These are phyloP conservation scores for Aleurites moluccanus DNA, from an alignment of 441 rosid genomes.

Conservation along the genomic window DNA sequence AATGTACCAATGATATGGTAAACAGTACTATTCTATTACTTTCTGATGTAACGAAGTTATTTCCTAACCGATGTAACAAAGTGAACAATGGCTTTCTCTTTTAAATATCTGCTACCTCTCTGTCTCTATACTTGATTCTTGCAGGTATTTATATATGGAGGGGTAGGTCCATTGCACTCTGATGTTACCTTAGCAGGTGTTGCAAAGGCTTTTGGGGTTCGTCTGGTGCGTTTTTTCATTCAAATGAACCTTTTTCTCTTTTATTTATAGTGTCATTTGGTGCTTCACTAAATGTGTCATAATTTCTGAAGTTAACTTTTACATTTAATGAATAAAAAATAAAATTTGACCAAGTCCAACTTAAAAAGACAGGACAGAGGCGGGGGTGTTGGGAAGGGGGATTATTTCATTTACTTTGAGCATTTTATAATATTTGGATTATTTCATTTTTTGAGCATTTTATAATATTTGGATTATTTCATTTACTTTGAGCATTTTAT, in stretches of 20 bases:
- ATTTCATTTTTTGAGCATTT: too few species aligned
- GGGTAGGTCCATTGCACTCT: slow-evolving; percentile 92
- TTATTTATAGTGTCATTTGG: background rate
- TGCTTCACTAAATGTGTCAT: slow-evolving; percentile 1
- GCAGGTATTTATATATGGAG: slow-evolving; percentile 89
- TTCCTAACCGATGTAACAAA: background rate
- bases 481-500: too few species aligned
- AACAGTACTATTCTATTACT: slow-evolving; percentile 18
- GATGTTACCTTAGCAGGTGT: slow-evolving; percentile 93
- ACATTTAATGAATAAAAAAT: background rate
- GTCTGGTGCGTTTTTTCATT: slow-evolving; percentile 55
- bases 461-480: too few species aligned
- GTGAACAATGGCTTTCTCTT: background rate
- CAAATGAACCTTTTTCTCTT: background rate
- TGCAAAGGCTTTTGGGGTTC: slow-evolving; percentile 99
- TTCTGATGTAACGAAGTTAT: slow-evolving; percentile 3
- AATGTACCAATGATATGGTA: slow-evolving; percentile 79
- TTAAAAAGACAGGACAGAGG: background rate
- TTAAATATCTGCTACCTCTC: slow-evolving; percentile 7
- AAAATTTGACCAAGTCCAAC: background rate
- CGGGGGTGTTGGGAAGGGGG: too few species aligned
- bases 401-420: too few species aligned
- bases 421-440: too few species aligned
- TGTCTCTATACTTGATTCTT: slow-evolving; percentile 19
- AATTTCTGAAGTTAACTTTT: slow-evolving; percentile 3